phyloP scores from a whole-genome alignment of 768 basidiomycete species.

The Suillus weaverae region DNA sequence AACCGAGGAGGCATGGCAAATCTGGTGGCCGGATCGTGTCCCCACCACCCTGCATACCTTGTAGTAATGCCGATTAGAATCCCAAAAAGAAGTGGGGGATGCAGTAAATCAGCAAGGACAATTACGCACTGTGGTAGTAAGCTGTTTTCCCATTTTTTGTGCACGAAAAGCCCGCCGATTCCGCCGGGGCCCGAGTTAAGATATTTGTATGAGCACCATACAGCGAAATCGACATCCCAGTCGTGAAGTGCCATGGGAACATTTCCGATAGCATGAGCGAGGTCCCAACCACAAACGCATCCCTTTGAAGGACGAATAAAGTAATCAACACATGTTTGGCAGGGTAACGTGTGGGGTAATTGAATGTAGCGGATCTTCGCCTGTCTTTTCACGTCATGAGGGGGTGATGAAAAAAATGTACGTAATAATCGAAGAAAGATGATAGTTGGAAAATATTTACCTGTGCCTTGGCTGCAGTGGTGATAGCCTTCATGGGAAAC shows the following conservation, averaged over 20 bases:
- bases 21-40: slow-evolving; percentile 82
- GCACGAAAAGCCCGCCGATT: slow-evolving; percentile 92
- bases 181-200: slow-evolving; percentile 95
- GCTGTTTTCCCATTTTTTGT: slow-evolving; percentile 73
- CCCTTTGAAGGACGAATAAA: slow-evolving; percentile 52
- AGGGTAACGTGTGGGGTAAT: slow-evolving; percentile 11
- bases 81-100: slow-evolving; percentile 8
- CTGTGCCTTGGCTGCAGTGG: slow-evolving; percentile 80
- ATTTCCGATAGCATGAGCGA: slow-evolving; percentile 95
- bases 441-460: slow-evolving; percentile 41
- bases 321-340: slow-evolving; percentile 16
- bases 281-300: slow-evolving; percentile 93
- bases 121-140: slow-evolving; percentile 61
- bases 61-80: slow-evolving; percentile 18
- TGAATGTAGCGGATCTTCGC: slow-evolving; percentile 17
- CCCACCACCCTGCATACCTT: slow-evolving; percentile 98
- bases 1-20: slow-evolving; percentile 89
- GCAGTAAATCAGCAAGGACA: slow-evolving; percentile 13
- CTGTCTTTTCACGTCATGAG: slow-evolving; percentile 10
- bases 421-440: slow-evolving; percentile 26
- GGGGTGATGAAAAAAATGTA: slow-evolving; percentile 14
- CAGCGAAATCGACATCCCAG: slow-evolving; percentile 96
- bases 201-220: slow-evolving; percentile 99
- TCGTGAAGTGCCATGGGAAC: slow-evolving; percentile 86
- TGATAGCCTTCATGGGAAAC: slow-evolving; percentile 87